These are phyloP conservation scores for Fremontodendron californicum DNA, from an alignment of 345 rosid species.

Conservation along the genomic window DNA sequence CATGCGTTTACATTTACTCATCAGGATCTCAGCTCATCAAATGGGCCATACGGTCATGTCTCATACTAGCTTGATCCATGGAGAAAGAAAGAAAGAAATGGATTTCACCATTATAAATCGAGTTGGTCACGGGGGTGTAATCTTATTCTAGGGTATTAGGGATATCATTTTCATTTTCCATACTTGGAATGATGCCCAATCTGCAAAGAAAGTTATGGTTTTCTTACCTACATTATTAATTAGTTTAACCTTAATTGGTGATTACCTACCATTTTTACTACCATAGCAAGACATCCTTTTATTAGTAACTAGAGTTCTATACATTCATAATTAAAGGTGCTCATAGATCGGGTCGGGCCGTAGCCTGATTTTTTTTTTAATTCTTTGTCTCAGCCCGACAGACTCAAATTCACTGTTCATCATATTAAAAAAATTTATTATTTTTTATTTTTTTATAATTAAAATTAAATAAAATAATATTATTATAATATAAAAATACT, in stretches of 20 bases:
- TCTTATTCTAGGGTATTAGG: neutral
- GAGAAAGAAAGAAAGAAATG: neutral
- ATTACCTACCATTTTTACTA: neutral
- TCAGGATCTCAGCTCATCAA: neutral
- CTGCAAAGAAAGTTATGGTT: neutral
- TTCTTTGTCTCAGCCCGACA: too few species aligned
- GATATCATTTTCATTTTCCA: neutral
- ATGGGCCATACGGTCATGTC: neutral
- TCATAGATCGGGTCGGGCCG: too few species aligned
- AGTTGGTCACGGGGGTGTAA: neutral
- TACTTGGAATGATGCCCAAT: neutral
- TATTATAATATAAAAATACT: too few species aligned
- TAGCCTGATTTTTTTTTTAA: too few species aligned
- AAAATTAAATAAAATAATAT: too few species aligned
- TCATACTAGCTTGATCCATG: neutral
- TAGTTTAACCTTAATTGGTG: neutral
- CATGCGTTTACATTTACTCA: neutral
- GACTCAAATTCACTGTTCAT: too few species aligned
- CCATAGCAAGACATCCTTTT: neutral
- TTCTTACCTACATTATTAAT: neutral
- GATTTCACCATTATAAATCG: neutral
- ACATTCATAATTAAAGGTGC: too few species aligned
- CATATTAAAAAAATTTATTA: too few species aligned
- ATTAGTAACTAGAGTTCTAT: too few species aligned
- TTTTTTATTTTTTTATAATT: too few species aligned